Percentiles rank a stretch among this genome's conserved stretches.
Conservation (phyloP, 371 early-diverging fungal species). For the Mucor irregularis region DNA sequence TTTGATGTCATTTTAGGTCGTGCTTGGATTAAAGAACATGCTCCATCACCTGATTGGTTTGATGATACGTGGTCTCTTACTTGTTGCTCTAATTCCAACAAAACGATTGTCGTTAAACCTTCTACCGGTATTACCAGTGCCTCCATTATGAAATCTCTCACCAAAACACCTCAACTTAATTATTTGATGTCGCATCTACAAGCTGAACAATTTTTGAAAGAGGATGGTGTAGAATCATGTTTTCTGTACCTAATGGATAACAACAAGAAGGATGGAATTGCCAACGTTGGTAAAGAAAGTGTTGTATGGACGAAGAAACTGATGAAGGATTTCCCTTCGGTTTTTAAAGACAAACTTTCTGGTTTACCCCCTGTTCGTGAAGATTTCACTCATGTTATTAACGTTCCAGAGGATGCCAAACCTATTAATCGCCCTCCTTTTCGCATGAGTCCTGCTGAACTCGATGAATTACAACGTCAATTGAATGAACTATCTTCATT, state of each 20-base stretch:
- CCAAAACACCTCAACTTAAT: no score
- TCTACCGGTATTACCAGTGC: no score
- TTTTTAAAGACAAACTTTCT: not conserved
- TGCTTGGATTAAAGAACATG: slow-evolving; percentile 1
- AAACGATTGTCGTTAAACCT: no score
- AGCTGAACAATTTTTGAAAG: not conserved
- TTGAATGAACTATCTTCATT: slow-evolving; percentile 20
- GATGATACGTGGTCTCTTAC: not conserved
- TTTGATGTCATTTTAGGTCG: slow-evolving; percentile 14
- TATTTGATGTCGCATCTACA: slow-evolving; percentile 6
- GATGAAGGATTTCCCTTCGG: not conserved
- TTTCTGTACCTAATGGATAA: no score
- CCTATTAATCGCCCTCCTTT: slow-evolving; percentile 6
- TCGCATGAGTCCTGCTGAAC: slow-evolving; percentile 26
- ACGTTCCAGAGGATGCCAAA: slow-evolving; percentile 3
- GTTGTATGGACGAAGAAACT: not conserved
- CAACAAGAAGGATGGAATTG: no score
- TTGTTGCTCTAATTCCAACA: no score
- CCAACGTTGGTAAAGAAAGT: no score
- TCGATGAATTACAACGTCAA: slow-evolving; percentile 34
- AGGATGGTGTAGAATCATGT: no score
- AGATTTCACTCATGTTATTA: slow-evolving; percentile 26
- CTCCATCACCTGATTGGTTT: not conserved
- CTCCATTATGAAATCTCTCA: no score
- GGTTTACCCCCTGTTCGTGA: slow-evolving; percentile 2